These are phyloP conservation scores for Coprinellus micaceus DNA, from an alignment of 768 basidiomycete genomes.

Conservation along the genomic window DNA sequence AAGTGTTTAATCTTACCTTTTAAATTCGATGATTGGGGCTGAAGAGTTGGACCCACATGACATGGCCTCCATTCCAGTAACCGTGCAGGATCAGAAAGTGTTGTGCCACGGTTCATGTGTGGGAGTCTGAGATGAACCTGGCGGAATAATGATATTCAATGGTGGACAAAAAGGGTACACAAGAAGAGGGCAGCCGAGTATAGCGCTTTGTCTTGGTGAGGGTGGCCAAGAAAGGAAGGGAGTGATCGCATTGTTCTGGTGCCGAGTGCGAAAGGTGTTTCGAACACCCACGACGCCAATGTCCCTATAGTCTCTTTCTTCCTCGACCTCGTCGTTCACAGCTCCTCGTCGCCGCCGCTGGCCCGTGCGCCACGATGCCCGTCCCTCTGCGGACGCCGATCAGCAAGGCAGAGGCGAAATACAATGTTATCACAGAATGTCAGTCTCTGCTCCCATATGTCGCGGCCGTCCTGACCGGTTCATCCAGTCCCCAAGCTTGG, in stretches of 20 bases:
- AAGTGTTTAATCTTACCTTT: not conserved
- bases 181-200: not conserved
- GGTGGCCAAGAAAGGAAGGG: not conserved
- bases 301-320: constrained; percentile 4
- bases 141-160: too few species aligned
- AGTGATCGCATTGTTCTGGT: constrained; percentile 8
- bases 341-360: constrained; percentile 6
- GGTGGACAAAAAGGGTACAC: too few species aligned
- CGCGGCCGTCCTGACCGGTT: constrained; percentile 9
- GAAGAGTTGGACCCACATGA: not conserved
- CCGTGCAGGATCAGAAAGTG: not conserved
- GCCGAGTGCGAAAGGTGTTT: constrained; percentile 4
- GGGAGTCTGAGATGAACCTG: not conserved
- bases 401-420: constrained; percentile 51
- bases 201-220: not conserved
- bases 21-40: not conserved
- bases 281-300: constrained; percentile 12
- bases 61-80: not conserved
- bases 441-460: constrained; percentile 19
- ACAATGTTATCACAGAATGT: constrained; percentile 60
- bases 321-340: not conserved
- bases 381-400: constrained; percentile 45
- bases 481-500: constrained; percentile 68
- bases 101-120: not conserved
- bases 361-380: constrained; percentile 38